phyloP scores from a whole-genome alignment of 768 basidiomycete genomes.

The Paxillus involutus region DNA sequence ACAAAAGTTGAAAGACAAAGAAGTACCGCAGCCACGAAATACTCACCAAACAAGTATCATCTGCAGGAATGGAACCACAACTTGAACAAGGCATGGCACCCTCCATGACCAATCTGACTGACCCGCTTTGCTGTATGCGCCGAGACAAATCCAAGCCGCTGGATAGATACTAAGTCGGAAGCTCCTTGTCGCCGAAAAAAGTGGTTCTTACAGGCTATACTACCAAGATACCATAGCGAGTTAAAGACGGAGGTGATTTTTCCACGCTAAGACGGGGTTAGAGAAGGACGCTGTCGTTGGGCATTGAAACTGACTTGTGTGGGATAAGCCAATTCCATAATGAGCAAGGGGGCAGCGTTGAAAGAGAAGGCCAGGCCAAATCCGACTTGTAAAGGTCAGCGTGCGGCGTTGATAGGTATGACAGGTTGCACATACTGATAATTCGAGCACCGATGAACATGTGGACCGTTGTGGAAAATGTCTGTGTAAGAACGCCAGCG shows the following conservation, averaged over 20 bases:
- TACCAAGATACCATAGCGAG: conserved; percentile 73
- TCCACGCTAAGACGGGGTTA: conserved; percentile 35
- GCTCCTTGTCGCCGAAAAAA: neutral
- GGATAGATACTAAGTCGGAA: neutral
- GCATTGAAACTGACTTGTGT: conserved; percentile 49
- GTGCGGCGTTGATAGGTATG: neutral
- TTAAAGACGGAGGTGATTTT: conserved; percentile 69
- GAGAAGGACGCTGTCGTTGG: neutral
- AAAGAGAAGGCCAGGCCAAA: conserved; percentile 60
- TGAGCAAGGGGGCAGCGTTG: conserved; percentile 62
- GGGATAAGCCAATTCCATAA: conserved; percentile 69
- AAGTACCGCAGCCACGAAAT: neutral
- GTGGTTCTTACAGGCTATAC: conserved; percentile 46
- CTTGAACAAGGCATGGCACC: conserved; percentile 64
- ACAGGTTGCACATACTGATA: conserved; percentile 22
- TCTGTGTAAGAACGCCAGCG: conserved; percentile 58
- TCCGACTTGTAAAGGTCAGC: conserved; percentile 44
- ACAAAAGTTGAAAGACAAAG: neutral
- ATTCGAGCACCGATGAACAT: conserved; percentile 60
- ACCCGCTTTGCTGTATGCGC: conserved; percentile 36
- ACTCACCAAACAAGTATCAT: conserved; percentile 51
- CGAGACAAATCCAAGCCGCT: conserved; percentile 51
- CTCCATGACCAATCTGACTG: conserved; percentile 61
- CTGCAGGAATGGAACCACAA: conserved; percentile 55
- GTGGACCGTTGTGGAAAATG: conserved; percentile 42